Evolutionary conservation across 2,329 filamentous ascomycete genomes (phyloP), one percentile per base, ranked within the genome.

Genomic region (Exophiala spinifera): DNA sequence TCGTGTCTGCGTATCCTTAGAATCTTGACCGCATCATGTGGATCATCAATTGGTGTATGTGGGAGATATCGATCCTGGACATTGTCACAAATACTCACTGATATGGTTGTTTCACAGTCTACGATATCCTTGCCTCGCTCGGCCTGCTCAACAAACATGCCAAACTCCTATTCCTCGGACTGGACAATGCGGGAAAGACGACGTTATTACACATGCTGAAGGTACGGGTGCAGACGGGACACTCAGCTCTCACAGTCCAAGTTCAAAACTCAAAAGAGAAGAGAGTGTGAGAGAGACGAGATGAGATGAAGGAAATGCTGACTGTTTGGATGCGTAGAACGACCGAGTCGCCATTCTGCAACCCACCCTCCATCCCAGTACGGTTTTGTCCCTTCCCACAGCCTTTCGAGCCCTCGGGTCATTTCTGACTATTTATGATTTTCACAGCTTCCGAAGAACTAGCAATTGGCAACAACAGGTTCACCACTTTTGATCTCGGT

Each of bases 171-270:
- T 95, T 96, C 78, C 84, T 96, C 61, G 91, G 91, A 65, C 86
- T 96, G 60, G 91, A 95, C 73, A 95, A 95, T 77, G 91, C 91
- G 48, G 91, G 91, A 75, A 95, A 96, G 81, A 96, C 91, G 50
- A 95, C 91, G 42, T 79, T 96, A 65, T 78, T 96, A 70, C 91
- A 96, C 76, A 95, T 96, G 91, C 76, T 96, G 75, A 96, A 96
- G 88, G 88, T 91, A 74, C 36, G 21, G 28, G 28, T 31, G 28
- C 28, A 31, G 3, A 10, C 28, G 7, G 28, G 28, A 31, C 28
- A 31, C 28, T n/a, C n/a, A 10, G 28, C 34, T n/a, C 34, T n/a
- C n/a, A n/a, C n/a, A 37, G 65, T n/a, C 14, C 14, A n/a, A n/a
- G n/a, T n/a, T n/a, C 34, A 51, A 13, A 47, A n/a, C 34, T 3